Conservation (phyloP, 2,329 filamentous ascomycete genomes). For the Paecilomyces sp. region DNA sequence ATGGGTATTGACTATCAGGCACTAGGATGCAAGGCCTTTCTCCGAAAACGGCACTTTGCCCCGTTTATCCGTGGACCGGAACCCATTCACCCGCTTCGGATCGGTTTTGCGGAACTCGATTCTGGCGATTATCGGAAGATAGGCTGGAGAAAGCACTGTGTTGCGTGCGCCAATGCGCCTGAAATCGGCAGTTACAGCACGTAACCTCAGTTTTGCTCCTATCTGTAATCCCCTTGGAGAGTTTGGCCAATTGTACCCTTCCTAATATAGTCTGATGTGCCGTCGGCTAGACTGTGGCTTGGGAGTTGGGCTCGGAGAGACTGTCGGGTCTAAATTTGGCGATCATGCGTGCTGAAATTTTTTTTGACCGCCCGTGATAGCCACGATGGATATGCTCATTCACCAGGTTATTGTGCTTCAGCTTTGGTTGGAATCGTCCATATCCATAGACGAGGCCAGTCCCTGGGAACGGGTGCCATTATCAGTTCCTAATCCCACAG, state of each 20-base stretch:
- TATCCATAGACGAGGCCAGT: constrained; percentile 29
- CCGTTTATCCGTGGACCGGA: not conserved
- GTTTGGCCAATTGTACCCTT: not conserved
- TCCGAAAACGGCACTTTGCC: not conserved
- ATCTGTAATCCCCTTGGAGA: not conserved
- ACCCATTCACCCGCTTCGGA: not conserved
- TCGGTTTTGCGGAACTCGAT: not conserved
- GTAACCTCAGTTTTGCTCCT: not conserved
- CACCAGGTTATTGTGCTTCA: not conserved
- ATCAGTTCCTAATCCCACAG: constrained; percentile 63
- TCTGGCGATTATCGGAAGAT: not conserved
- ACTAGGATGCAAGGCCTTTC: not conserved
- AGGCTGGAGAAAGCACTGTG: not conserved
- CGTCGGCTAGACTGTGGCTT: not conserved
- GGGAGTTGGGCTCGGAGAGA: not conserved
- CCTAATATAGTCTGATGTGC: not conserved
- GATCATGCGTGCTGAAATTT: not conserved
- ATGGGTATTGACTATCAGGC: not conserved
- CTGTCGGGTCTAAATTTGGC: not conserved
- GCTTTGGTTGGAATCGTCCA: constrained; percentile 26
- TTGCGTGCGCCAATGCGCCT: not conserved
- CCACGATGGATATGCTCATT: not conserved
- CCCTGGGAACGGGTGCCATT: constrained; percentile 47
- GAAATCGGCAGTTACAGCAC: not conserved
- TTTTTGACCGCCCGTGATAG: not conserved